Evolutionary conservation across 139 green algal genomes (phyloP).

Genomic region (Chlorella sp.): DNA sequence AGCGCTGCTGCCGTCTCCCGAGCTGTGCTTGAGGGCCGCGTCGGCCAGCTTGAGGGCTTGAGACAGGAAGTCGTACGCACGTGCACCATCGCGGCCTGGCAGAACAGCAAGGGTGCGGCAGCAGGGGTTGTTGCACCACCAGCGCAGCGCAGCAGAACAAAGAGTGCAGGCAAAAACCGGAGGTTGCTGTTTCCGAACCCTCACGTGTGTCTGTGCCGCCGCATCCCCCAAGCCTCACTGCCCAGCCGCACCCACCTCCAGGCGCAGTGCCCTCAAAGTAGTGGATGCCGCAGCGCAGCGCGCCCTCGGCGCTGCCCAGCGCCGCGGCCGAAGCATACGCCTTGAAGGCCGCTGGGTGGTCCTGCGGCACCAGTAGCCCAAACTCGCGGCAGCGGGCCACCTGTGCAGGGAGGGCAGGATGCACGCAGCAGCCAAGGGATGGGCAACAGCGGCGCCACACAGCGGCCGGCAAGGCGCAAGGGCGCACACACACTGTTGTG

Average conservation of each 20-base stretch:
- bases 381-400: conserved; percentile 11
- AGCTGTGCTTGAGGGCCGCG: neutral
- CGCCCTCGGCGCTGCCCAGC: conserved; percentile 8
- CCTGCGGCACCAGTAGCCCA: conserved; percentile 4
- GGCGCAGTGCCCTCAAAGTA: neutral
- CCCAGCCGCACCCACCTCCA: neutral
- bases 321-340: neutral
- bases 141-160: too few relatives aligned
- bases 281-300: neutral
- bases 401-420: neutral
- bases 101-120: neutral
- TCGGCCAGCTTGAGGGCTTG: neutral
- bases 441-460: too few relatives aligned
- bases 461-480: too few relatives aligned
- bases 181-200: too few relatives aligned
- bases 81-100: neutral
- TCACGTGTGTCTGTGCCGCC: too few relatives aligned
- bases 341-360: neutral
- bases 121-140: neutral
- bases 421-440: too few relatives aligned
- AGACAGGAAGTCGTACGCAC: neutral
- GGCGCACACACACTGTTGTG: too few relatives aligned
- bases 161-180: too few relatives aligned
- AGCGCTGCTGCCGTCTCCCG: neutral
- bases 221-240: too few relatives aligned